Conservation (phyloP, 1,284 basidiomycete species). For the Trichosporon asahii region DNA sequence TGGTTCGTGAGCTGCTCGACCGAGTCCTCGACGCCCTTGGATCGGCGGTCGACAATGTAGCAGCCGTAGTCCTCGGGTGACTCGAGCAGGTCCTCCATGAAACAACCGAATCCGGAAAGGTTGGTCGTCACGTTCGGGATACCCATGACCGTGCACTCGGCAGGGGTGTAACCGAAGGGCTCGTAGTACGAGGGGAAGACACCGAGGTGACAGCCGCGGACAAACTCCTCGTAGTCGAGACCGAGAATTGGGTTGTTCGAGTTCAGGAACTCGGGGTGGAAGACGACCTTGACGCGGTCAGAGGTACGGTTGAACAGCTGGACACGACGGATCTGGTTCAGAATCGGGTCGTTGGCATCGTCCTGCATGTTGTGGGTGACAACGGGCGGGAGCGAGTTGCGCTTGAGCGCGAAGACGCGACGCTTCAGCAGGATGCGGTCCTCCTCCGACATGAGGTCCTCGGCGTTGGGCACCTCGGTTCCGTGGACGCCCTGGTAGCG, state of each 20-base stretch:
- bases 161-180: constrained; percentile 57
- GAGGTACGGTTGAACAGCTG: constrained; percentile 79
- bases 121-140: constrained; percentile 97
- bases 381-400: constrained; percentile 86
- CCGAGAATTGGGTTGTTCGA: constrained; percentile 96
- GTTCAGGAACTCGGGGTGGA: constrained; percentile 98
- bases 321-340: constrained; percentile 90
- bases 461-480: constrained; percentile 65
- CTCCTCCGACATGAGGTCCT: constrained; percentile 78
- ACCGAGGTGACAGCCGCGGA: constrained; percentile 93
- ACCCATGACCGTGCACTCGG: constrained; percentile 76
- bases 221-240: constrained; percentile 98
- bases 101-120: constrained; percentile 94
- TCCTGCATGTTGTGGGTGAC: constrained; percentile 98
- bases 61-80: constrained; percentile 71
- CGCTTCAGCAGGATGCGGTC: constrained; percentile 96
- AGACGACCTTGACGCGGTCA: constrained; percentile 93
- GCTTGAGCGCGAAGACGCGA: constrained; percentile 91
- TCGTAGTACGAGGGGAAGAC: constrained; percentile 89
- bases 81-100: constrained; percentile 99
- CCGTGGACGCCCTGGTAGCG: constrained; percentile 75
- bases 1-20: constrained; percentile 65
- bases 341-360: constrained; percentile 83
- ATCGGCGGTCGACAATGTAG: constrained; percentile 92
- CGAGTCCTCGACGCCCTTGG: constrained; percentile 85